Evolutionary conservation across 176 grass and related monocot genomes (phyloP), one percentile per base, ranked within the genome.

Genomic region (Oryza glumipatula): DNA sequence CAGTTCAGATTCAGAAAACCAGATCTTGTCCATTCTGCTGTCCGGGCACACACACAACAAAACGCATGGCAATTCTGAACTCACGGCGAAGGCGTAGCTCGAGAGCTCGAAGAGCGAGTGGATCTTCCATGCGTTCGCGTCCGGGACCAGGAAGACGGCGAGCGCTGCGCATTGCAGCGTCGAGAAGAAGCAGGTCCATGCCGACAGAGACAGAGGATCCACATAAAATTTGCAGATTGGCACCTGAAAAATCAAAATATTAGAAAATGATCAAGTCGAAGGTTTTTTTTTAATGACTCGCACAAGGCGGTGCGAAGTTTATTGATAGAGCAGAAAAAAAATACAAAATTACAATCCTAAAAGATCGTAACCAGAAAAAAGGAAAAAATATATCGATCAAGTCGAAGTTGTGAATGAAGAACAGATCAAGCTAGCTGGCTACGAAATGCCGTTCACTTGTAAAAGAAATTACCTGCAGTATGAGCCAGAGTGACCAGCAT

Each of bases 401-500:
- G 54, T n/a, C 6, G 2, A 58, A 21, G 54, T 56, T 56, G 6
- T 56, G 15, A 6, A 15, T 52, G 4, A 19, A 19, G 14, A 54
- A 54, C 51, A 19, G 51, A 17, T 54, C 15, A 4, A 54, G 5
- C 15, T 19, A 54, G 5, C 15, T 19, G 51, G 6, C 51, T 6
- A 17, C 16, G 19, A 15, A 56, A 56, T 21, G 52, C 1, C 19
- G 5, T 21, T 56, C 52, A 56, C 52, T 56, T 56, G 17, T 14
- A 2, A 56, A 19, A n/a, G 8, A 41, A 41, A 41, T 58, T 58
- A 85, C 86, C 90, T 95, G 93, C 39, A 91, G 44, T 69, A 95
- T 89, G 72, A 95, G 93, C 93, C 93, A 93, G 13, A 90, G 79
- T 16, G 93, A 93, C 93, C 93, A 95, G 80, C 79, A 95, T 63